Evolutionary conservation across 1,284 basidiomycete genomes (phyloP).

Genomic region (Heterobasidion parviporum): DNA sequence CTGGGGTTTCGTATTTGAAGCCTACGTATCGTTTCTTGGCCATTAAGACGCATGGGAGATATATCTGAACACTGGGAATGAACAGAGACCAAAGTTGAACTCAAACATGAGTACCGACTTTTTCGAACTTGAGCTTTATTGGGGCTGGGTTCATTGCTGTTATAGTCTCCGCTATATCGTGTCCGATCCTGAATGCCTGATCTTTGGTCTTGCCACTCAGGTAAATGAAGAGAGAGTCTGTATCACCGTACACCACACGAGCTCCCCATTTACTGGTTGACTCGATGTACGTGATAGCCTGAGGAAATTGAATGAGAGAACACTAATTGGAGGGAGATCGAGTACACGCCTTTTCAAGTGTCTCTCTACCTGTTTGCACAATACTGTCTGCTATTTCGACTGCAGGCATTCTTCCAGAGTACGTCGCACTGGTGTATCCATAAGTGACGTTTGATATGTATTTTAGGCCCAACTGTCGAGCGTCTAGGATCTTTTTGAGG

Average conservation of each 20-base stretch:
- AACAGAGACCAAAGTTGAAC: background rate
- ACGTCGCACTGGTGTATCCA: conserved; percentile 91
- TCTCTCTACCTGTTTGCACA: conserved; percentile 93
- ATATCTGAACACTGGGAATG: conserved; percentile 50
- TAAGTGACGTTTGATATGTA: conserved; percentile 89
- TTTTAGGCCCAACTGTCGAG: conserved; percentile 84
- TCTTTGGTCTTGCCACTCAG: conserved; percentile 86
- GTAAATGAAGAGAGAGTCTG: conserved; percentile 91
- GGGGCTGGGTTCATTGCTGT: conserved; percentile 86
- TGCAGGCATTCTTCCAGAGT: conserved; percentile 95
- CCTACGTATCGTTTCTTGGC: conserved; percentile 98
- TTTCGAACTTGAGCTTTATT: conserved; percentile 95
- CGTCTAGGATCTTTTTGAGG: conserved; percentile 70
- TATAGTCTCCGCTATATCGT: conserved; percentile 86
- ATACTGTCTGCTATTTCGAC: conserved; percentile 98
- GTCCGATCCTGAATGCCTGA: conserved; percentile 87
- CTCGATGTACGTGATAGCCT: conserved; percentile 85
- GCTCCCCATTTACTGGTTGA: conserved; percentile 80
- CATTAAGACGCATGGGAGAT: conserved; percentile 87
- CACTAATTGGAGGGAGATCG: background rate
- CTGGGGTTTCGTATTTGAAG: conserved; percentile 84
- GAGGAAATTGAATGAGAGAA: conserved; percentile 1
- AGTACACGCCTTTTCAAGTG: conserved; percentile 74
- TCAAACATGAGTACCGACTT: conserved; percentile 39
- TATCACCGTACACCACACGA: conserved; percentile 94